phyloP scores from a whole-genome alignment of 805 yeast species.

The Allodekkera sacchari region DNA sequence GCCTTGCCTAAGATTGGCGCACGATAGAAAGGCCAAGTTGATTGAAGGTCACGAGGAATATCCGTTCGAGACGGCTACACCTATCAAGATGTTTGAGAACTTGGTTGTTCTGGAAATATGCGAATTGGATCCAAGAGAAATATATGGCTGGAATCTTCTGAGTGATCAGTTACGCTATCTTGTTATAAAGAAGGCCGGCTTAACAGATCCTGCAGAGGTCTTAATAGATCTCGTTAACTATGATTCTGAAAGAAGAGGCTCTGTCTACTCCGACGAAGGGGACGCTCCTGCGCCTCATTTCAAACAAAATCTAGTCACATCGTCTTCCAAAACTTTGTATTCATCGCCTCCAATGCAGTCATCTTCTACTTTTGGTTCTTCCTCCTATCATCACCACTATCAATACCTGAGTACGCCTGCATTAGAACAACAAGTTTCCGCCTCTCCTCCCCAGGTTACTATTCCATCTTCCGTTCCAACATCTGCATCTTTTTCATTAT shows the following conservation, averaged over 20 bases:
- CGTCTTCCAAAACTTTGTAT: too few species aligned
- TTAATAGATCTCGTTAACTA: conserved; percentile 45
- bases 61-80: conserved; percentile 65
- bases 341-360: conserved; percentile 5
- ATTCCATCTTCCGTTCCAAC: conserved; percentile 3
- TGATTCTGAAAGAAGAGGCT: conserved; percentile 29
- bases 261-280: conserved; percentile 1
- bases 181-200: conserved; percentile 42
- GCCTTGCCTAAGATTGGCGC: conserved; percentile 54
- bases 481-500: conserved; percentile 5
- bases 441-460: background rate
- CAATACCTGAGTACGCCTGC: too few species aligned
- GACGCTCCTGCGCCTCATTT: too few species aligned
- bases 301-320: too few species aligned
- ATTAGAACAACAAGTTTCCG: too few species aligned
- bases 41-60: conserved; percentile 60
- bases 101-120: conserved; percentile 51
- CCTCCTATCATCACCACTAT: too few species aligned
- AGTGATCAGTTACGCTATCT: conserved; percentile 48
- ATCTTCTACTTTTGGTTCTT: too few species aligned
- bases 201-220: conserved; percentile 45
- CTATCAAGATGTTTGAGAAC: conserved; percentile 53
- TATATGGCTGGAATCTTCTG: conserved; percentile 56
- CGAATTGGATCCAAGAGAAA: conserved; percentile 55
- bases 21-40: conserved; percentile 48